These are phyloP conservation scores for Thraustotheca clavata DNA, from an alignment of 352 stramenopile genomes.

Conservation along the genomic window DNA sequence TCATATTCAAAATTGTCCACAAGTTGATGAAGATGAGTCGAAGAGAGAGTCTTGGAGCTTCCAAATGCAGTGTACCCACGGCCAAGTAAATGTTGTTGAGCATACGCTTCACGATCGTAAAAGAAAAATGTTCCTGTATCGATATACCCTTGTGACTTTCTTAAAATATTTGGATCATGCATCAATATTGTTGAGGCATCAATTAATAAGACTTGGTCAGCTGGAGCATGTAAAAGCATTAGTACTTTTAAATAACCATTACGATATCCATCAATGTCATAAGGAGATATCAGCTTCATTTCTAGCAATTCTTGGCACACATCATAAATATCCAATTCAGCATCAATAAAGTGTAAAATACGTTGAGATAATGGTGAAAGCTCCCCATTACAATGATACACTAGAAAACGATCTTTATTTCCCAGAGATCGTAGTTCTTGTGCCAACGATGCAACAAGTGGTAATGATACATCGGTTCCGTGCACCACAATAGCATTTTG, in stretches of 20 bases:
- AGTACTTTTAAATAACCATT: constrained; percentile 23
- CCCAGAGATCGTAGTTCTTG: constrained; percentile 30
- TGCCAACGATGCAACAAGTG: constrained; percentile 34
- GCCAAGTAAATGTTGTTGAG: constrained; percentile 2
- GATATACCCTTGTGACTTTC: constrained; percentile 24
- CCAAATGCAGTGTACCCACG: too few species aligned
- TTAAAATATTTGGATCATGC: constrained; percentile 36
- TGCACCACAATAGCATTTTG: constrained; percentile 28
- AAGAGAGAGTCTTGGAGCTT: constrained; percentile 15
- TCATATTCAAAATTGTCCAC: constrained; percentile 14
- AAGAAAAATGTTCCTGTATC: constrained; percentile 19
- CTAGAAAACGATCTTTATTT: constrained; percentile 33
- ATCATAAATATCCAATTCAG: constrained; percentile 1
- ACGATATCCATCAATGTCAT: constrained; percentile 4
- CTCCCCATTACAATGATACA: constrained; percentile 33
- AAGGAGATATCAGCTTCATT: background rate
- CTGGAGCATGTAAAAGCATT: constrained; percentile 35
- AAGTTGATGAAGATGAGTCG: constrained; percentile 18
- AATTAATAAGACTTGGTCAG: constrained; percentile 43
- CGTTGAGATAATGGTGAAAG: constrained; percentile 23
- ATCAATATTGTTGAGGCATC: constrained; percentile 46
- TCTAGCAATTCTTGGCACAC: constrained; percentile 15
- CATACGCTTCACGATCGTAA: constrained; percentile 19
- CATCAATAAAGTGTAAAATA: constrained; percentile 21
- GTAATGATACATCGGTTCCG: constrained; percentile 26